Conservation (phyloP, 805 yeast species). For the Sungouiella thailandica region DNA sequence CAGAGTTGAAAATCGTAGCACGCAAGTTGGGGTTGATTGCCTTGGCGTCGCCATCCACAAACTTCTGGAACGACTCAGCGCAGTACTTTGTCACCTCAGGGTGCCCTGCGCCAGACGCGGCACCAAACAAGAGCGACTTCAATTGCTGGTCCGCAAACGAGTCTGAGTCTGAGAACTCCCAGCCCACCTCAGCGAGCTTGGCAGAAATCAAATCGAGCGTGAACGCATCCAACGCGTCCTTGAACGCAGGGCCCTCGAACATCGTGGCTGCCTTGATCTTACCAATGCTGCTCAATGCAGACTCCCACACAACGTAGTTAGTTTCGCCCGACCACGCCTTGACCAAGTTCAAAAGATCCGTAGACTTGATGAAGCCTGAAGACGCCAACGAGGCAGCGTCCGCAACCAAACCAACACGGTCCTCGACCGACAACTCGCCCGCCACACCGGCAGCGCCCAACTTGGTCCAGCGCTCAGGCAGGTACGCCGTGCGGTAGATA, state of each 20-base stretch:
- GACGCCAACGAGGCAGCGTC: constrained; percentile 69
- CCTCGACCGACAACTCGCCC: constrained; percentile 63
- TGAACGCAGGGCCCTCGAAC: constrained; percentile 46
- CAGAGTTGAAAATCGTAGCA: constrained; percentile 59
- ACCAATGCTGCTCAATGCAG: constrained; percentile 46
- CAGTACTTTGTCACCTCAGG: constrained; percentile 43
- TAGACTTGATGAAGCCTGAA: constrained; percentile 64
- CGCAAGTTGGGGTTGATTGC: constrained; percentile 75
- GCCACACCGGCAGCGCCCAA: constrained; percentile 57
- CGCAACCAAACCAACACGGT: constrained; percentile 76
- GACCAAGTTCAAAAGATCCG: constrained; percentile 55
- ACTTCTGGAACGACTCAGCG: constrained; percentile 46
- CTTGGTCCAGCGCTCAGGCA: constrained; percentile 63
- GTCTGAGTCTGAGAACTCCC: constrained; percentile 53
- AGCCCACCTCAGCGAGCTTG: constrained; percentile 56
- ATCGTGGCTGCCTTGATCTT: constrained; percentile 49
- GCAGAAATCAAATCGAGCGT: constrained; percentile 49
- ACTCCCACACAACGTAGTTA: constrained; percentile 66
- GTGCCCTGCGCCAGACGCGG: constrained; percentile 54
- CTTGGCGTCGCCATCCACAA: constrained; percentile 54
- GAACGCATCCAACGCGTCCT: constrained; percentile 47
- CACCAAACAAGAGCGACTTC: constrained; percentile 56
- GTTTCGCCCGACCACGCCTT: constrained; percentile 55
- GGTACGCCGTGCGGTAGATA: constrained; percentile 68
- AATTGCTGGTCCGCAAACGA: constrained; percentile 61